Evolutionary conservation across 2,329 filamentous ascomycete genomes (phyloP), one percentile per base, ranked within the genome.

Genomic region (Colletotrichum gloeosporioides): DNA sequence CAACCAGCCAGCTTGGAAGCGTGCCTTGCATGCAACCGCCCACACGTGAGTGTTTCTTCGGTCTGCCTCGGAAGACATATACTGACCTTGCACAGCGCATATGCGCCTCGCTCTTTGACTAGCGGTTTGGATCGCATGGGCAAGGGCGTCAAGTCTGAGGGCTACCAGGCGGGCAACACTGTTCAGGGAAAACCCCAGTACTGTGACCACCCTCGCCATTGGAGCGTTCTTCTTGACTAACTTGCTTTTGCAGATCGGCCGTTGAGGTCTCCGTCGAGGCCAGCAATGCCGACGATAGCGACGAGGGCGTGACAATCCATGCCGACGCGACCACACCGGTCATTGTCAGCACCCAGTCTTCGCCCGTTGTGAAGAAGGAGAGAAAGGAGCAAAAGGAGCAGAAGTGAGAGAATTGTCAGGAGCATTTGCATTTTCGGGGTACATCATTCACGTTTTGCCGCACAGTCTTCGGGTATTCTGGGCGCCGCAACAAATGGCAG

Each of bases 301-400:
- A 90, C 78, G 90, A 92, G 80, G 88, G 87, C 76, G 86, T 88
- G 73, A 91, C 90, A n/a, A 87, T 91, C 79, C 87, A 88, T 76
- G 87, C 89, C 64, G 89, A 91, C 77, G 86, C 87, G 71, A 86
- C 86, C 68, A 83, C 86, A 71, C 66, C 75, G 18, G 86, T 85
- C 70, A 83, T 85, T 71, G 86, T 85, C 78, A 88, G 87, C 80
- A 85, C 87, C 78, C 84, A 88, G 78, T 88, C 87, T 31, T 91
- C 90, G 59, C 89, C 90, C 31, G 82, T 84, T 16, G 80, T 82
- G 74, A 89, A 89, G 79, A 64, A 64, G 62, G 31, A 64, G 34
- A 62, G 27, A 29, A 62, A 62, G 57, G 57, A 62, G 57, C 25
- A 62, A n/a, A 22, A 62, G 59, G 59, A 62, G 76, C 81, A 77